Percentiles rank a stretch among this genome's conserved stretches.
Evolutionary conservation across 257 asterid genomes (phyloP).

Genomic region (Scutellaria minor): DNA sequence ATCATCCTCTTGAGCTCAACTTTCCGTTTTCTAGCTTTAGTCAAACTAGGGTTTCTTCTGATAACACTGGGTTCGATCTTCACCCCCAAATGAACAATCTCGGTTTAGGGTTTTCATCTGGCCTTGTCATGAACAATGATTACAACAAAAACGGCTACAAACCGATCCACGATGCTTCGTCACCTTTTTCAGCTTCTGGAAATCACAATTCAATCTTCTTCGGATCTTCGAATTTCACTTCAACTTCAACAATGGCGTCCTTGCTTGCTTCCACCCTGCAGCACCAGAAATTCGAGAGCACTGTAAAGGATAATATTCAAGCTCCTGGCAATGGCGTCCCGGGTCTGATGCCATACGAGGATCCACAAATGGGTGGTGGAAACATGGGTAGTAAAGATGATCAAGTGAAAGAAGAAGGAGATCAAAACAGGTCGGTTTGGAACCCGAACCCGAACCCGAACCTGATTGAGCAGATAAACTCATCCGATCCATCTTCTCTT

Average conservation of each 20-base stretch:
- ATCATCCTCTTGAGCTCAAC: conserved; percentile 43
- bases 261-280: conserved; percentile 42
- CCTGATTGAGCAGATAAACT: conserved; percentile 38
- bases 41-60: conserved; percentile 40
- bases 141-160: conserved; percentile 38
- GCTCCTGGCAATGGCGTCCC: neutral
- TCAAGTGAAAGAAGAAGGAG: conserved; percentile 39
- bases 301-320: neutral
- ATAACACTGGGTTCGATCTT: conserved; percentile 33
- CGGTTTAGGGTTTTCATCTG: conserved; percentile 56
- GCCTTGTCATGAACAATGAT: conserved; percentile 21
- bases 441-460: conserved; percentile 39
- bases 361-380: conserved; percentile 19
- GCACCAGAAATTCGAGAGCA: conserved; percentile 33
- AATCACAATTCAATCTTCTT: conserved; percentile 34
- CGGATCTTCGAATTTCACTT: conserved; percentile 41
- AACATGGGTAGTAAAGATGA: conserved; percentile 29
- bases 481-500: conserved; percentile 47
- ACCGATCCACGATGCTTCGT: conserved; percentile 35
- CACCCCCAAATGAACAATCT: conserved; percentile 43
- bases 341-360: conserved; percentile 36
- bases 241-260: conserved; percentile 47
- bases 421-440: conserved; percentile 33
- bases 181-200: conserved; percentile 24
- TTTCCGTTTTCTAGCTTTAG: conserved; percentile 45